Base-by-base conservation (phyloP, 306 rosid genomes). In the Hippophae gyantsensis region DNA sequence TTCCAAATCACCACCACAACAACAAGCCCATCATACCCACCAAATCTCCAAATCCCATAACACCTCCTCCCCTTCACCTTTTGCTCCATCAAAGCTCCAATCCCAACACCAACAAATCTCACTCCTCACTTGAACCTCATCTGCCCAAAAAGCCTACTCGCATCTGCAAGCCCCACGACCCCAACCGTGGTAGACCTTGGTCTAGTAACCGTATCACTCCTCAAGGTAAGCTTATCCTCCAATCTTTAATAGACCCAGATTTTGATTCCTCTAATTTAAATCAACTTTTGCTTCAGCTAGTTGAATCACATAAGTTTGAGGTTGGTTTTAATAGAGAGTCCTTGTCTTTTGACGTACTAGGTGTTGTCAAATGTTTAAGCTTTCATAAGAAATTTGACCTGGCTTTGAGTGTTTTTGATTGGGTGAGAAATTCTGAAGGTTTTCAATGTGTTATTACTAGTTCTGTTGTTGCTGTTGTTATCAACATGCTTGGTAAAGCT, bases 131-230 rank as follows among this genome's bases (percentile, higher is more conserved):
- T 61, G 10, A 62, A 42, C 69, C 50, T 52, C 58, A 18, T 41
- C 23, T 65, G 41, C 70, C 69, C 54, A 69, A 74, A 52, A 58
- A 60, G 38, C 89, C 85, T 63, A 49, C 57, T 10, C 67, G 80
- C n/a, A 80, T 85, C 43, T 86, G 84, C 54, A 81, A 63, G 68
- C 82, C 76, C 18, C 59, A 66, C 9, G 92, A 90, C 80, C 63
- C 87, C 60, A 87, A 90, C 72, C 74, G 82, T 11, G 98, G 95
- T 46, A 87, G 77, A 73, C 87, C 89, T 10, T 92, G 98, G 98
- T 79, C 72, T 13, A 68, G 67, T 52, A 84, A 67, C 42, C 69
- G 70, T 7, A 80, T 92, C 50, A 83, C 96, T 10, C 48, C 74
- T 43, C 71, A 58, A 76, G 96, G 89, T 82, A 81, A 69, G 72